Evolutionary conservation across 2,329 filamentous ascomycete species (phyloP), one percentile per base, ranked within the genome.

Genomic region (Cercospora canescens): DNA sequence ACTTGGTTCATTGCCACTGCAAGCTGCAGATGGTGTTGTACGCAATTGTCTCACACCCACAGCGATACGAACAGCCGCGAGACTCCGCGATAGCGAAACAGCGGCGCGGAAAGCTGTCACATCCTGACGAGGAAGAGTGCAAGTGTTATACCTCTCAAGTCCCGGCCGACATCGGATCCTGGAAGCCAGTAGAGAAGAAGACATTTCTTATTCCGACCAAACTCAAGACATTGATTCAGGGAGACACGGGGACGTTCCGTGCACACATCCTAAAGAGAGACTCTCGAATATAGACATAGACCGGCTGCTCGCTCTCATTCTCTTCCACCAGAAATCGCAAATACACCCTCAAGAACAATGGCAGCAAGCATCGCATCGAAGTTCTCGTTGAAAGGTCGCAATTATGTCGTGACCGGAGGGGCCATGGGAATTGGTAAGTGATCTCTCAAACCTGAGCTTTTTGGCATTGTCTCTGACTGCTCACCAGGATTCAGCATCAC

Each of bases 321-420:
- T 12, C 11, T 11, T 21, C 11, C 9, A 2, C 2, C 58, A 52
- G 12, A 11, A 16, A 8, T 50, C 16, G 18, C 39, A 48, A 24
- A 8, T 16, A 30, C 9, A 21, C n/a, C 35, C 8, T n/a, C 30
- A 24, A 54, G 14, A n/a, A 41, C 6, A 14, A 62, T 62, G 60
- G 60, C 60, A 56, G 37, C 60, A 39, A 62, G 60, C 32, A 70
- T 70, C 28, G 65, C 48, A 26, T 45, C 64, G 26, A 70, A 69
- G 48, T 71, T 74, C 60, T 66, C 69, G 55, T 64, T 74, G 32
- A 70, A 70, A 28, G 69, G 69, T 41, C 70, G 69, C 28, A 70
- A 68, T 45, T 74, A 72, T 65, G 67, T 74, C 28, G 69, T 74
- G 14, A 74, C 72, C 5, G 72, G 72, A 26, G 72, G 72, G 24